A percentile compares a stretch with the other conserved stretches of the same genome.
phyloP scores from a whole-genome alignment of 306 rosid species.

The Lablab purpureus region DNA sequence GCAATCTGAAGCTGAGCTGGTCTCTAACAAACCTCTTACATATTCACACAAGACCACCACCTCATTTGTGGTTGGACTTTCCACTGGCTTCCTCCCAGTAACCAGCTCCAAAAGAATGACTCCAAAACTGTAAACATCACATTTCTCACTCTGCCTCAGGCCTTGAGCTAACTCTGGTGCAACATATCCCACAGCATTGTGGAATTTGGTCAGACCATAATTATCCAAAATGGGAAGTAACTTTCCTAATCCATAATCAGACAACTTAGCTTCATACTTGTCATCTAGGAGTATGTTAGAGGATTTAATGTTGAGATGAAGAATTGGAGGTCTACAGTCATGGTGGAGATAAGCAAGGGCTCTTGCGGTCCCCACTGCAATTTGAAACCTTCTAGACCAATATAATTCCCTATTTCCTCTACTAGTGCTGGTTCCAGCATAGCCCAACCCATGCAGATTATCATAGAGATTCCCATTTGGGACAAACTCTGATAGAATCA shows the following conservation, averaged over 20 bases:
- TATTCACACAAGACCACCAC: conserved; percentile 93
- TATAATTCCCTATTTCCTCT: conserved; percentile 66
- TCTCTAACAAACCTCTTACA: conserved; percentile 78
- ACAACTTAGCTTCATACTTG: conserved; percentile 81
- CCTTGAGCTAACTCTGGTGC: conserved; percentile 98
- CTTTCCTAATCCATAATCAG: conserved; percentile 90
- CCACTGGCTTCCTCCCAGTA: conserved; percentile 96
- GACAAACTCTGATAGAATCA: conserved; percentile 89
- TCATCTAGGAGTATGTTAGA: conserved; percentile 89
- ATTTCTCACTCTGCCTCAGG: conserved; percentile 86
- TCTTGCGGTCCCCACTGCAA: conserved; percentile 91
- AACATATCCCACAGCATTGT: conserved; percentile 87
- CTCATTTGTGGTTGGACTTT: conserved; percentile 82
- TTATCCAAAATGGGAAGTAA: conserved; percentile 91
- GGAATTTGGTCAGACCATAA: conserved; percentile 80
- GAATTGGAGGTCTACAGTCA: conserved; percentile 89
- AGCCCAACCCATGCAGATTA: conserved; percentile 76
- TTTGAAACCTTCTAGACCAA: conserved; percentile 85
- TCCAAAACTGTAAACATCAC: conserved; percentile 95
- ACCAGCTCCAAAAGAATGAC: conserved; percentile 94
- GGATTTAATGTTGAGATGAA: conserved; percentile 96
- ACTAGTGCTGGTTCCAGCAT: conserved; percentile 86
- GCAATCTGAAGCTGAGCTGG: conserved; percentile 81
- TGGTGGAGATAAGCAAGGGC: conserved; percentile 96
- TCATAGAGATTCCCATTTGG: conserved; percentile 87